Evolutionary conservation across 148 eudicot species (phyloP).

Genomic region (Beta vulgaris): DNA sequence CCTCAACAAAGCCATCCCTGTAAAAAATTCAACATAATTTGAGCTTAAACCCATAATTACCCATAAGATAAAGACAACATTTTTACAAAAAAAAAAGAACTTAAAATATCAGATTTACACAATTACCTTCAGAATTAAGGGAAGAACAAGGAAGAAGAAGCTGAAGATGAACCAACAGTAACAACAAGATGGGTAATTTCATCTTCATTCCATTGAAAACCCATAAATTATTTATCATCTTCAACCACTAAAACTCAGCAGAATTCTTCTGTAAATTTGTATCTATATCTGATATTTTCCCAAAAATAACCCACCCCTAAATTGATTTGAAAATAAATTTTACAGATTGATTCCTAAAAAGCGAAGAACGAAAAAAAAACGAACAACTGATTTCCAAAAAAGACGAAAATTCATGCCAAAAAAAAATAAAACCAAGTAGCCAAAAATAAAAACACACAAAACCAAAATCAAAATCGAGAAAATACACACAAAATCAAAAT

Average conservation of each 20-base stretch:
- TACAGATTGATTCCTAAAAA: too few relatives aligned
- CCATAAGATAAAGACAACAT: neutral
- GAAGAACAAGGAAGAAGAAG: constrained; percentile 21
- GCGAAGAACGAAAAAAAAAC: too few relatives aligned
- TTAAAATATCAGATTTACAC: neutral
- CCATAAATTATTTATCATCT: constrained; percentile 6
- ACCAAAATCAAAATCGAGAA: too few relatives aligned
- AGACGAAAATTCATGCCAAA: too few relatives aligned
- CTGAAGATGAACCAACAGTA: neutral
- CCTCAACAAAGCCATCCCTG: constrained; percentile 61
- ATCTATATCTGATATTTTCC: too few relatives aligned
- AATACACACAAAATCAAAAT: too few relatives aligned
- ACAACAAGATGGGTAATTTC: neutral
- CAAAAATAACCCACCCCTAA: too few relatives aligned
- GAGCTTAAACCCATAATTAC: neutral
- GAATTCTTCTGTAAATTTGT: neutral
- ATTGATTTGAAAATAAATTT: too few relatives aligned
- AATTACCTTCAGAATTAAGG: constrained; percentile 33
- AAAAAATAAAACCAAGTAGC: too few relatives aligned
- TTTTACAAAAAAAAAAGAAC: neutral
- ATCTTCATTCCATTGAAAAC: neutral
- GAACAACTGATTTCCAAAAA: too few relatives aligned
- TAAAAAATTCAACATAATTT: neutral
- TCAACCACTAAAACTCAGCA: neutral
- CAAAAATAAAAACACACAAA: too few relatives aligned